Evolutionary conservation across 352 stramenopile species (phyloP), one percentile per base, ranked within the genome.

Genomic region (Pythium rhizo-oryzae): DNA sequence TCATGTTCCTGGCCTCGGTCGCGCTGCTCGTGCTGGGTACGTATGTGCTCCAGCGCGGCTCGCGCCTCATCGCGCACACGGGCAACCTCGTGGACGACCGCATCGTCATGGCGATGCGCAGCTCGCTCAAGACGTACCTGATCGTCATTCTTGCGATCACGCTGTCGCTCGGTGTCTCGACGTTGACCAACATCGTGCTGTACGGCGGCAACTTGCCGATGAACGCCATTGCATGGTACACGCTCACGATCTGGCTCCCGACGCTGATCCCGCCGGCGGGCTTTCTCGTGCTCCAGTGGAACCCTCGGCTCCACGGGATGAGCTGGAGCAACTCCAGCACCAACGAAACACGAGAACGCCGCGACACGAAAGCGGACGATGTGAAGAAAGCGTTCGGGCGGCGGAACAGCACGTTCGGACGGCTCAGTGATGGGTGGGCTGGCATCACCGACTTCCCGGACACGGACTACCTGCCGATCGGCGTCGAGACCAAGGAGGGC

Each of bases 221-320:
- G 56, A 87, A 91, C 60, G 75, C 84, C 0, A 77, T 96, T 28
- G 72, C 91, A 16, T 96, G 87, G 87, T 93, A 94, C 69, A 70
- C 83, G 25, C 90, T 94, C 55, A 90, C 79, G 12, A 81, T 94
- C 51, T 96, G 85, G 82, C 72, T 94, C 21, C 85, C 84, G 23
- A 94, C 81, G 15, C 43, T 96, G 18, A 77, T 94, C 5, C 87
- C 87, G 28, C 81, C 85, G 3, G 78, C 87, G 19, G 87, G 84
- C 0, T 96, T 94, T 72, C 71, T 96, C 24, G 50, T 94, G 11
- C 71, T 96, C n/a, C 85, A 94, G 66, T 96, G 87, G 87, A 96
- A 94, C 60, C 82, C 87, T 9, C 79, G 86, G 1, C 67, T 94
- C 12, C 82, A 92, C 39, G 79, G 79, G n/a, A 83, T 87, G 71